Evolutionary conservation across 2,329 filamentous ascomycete genomes (phyloP).

Genomic region (Orbilia blumenaviensis): DNA sequence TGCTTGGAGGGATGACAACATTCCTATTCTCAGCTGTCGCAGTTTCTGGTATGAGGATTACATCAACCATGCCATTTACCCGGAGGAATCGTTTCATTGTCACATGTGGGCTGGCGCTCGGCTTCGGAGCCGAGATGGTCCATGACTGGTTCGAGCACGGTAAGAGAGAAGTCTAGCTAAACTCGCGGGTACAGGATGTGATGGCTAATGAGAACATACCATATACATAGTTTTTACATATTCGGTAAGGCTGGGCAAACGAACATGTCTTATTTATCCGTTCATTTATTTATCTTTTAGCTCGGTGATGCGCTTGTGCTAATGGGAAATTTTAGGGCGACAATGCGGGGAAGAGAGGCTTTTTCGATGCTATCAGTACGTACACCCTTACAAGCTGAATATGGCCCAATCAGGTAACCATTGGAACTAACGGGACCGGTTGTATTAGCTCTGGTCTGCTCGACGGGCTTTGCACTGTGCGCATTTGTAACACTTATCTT

Average conservation of each 20-base stretch:
- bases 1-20: constrained; percentile 66
- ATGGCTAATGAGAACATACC: constrained; percentile 7
- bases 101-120: constrained; percentile 66
- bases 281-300: constrained; percentile 71
- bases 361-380: constrained; percentile 72
- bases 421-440: not conserved
- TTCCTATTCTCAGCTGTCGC: constrained; percentile 75
- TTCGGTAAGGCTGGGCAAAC: constrained; percentile 26
- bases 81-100: constrained; percentile 70
- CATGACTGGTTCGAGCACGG: constrained; percentile 65
- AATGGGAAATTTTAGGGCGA: constrained; percentile 13
- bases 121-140: constrained; percentile 63
- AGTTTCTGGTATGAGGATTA: constrained; percentile 73
- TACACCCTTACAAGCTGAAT: not conserved
- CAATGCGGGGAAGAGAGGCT: constrained; percentile 65
- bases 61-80: constrained; percentile 60
- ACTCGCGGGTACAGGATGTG: not conserved
- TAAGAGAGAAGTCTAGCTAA: not conserved
- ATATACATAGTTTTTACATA: constrained; percentile 41
- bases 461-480: constrained; percentile 63
- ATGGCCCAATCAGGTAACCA: constrained; percentile 58
- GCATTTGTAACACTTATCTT: constrained; percentile 62
- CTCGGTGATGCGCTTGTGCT: not conserved
- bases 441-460: constrained; percentile 71
- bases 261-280: too few species aligned